Evolutionary conservation across 1,284 basidiomycete genomes (phyloP).

Genomic region (Ustilago bromivora): DNA sequence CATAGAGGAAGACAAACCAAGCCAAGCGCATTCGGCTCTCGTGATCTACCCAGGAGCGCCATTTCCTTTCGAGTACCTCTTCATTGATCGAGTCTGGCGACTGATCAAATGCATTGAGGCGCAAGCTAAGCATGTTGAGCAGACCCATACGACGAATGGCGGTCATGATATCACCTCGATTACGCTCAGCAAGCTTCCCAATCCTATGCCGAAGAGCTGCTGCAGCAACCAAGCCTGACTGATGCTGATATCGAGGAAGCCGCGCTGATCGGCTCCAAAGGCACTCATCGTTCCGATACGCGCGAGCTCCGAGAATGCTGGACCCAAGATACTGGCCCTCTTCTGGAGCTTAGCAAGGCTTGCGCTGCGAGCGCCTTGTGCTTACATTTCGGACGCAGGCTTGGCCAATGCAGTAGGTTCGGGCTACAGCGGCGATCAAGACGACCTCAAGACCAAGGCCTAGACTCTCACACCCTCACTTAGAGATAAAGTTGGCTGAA

Average conservation of each 20-base stretch:
- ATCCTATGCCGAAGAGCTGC: constrained; percentile 28
- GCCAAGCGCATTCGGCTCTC: constrained; percentile 20
- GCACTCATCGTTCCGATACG: constrained; percentile 33
- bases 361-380: constrained; percentile 1
- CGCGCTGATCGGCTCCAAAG: constrained; percentile 29
- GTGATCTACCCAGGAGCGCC: constrained; percentile 18
- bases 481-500: too few species aligned
- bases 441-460: constrained; percentile 15
- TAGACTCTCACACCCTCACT: background rate
- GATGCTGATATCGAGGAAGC: constrained; percentile 23
- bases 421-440: constrained; percentile 5
- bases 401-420: constrained; percentile 4
- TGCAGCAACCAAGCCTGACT: constrained; percentile 26
- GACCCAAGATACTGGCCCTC: constrained; percentile 6
- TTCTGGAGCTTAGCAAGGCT: constrained; percentile 17
- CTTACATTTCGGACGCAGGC: constrained; percentile 14
- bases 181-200: constrained; percentile 31
- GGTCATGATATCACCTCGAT: constrained; percentile 28
- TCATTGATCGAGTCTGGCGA: constrained; percentile 3
- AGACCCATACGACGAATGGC: constrained; percentile 23
- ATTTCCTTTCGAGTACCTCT: constrained; percentile 8
- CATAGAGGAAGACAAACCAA: constrained; percentile 33
- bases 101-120: background rate
- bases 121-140: constrained; percentile 9
- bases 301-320: constrained; percentile 27